Base-by-base conservation (phyloP, 345 rosid species). In the Anacardium occidentale region DNA sequence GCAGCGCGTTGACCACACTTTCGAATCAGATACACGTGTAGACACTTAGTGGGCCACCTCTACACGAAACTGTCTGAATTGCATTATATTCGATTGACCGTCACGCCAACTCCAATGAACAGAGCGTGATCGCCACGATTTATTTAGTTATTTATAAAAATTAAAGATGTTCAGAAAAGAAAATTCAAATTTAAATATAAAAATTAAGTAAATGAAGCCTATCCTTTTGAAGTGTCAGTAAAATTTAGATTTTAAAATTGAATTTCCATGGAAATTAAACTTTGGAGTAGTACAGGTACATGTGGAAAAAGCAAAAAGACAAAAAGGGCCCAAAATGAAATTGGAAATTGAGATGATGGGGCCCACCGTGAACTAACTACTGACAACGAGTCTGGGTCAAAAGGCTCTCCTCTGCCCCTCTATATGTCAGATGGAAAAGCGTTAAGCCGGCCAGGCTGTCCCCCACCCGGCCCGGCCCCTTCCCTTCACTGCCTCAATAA, bases 371-470 rank as follows among this genome's bases (percentile, higher is more conserved):
- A 0, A 68, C 20, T 59, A 7, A 42, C 59, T 74, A 67, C 53
- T 51, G 45, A 25, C 74, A 59, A 34, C 0, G 51, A 32, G 62
- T 25, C 61, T 18, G 51, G 69, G 75, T 74, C 64, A 32, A 24
- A 66, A 37, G 69, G 53, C 62, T n/a, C 40, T 10, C n/a, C 20
- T 37, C 62, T 68, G 3, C 26, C 40, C 0, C n/a, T 32, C 7
- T 32, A 52, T 11, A 1, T 25, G 42, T 42, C 71, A 55, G 57
- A 50, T 40, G n/a, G 17, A 42, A 13, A 26, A 21, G 18, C 25
- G 47, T 5, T 20, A 65, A 69, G 74, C 71, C 69, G 74, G 76
- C 82, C 83, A 77, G 83, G 74, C 80, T 77, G 83, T 83, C 44
- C 42, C 48, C 79, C 79, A 77, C 70, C 66, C 57, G 40, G 7